Evolutionary conservation across 352 stramenopile genomes (phyloP).

Genomic region (Aphanomyces cochlioides): DNA sequence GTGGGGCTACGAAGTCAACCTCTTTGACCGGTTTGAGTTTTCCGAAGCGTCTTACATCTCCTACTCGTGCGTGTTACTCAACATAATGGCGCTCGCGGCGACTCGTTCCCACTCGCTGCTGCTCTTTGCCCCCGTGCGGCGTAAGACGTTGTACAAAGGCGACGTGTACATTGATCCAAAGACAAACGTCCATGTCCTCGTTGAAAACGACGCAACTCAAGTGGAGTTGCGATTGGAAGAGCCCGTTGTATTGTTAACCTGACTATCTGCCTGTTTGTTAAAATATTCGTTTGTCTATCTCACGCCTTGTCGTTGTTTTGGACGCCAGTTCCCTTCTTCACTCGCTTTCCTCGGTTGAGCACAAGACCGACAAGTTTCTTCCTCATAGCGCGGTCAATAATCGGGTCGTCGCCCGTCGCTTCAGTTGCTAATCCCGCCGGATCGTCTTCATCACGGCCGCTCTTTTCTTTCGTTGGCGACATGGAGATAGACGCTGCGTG

Average conservation of each 20-base stretch:
- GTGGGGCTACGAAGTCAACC: conserved; percentile 17
- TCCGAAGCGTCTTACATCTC: conserved; percentile 4
- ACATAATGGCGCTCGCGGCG: not conserved
- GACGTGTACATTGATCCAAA: conserved; percentile 23
- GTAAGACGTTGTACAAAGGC: not conserved
- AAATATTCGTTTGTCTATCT: not conserved
- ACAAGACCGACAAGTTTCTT: conserved; percentile 82
- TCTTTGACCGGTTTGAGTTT: not conserved
- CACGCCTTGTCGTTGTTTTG: conserved; percentile 12
- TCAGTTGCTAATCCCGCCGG: not conserved
- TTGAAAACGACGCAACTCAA: not conserved
- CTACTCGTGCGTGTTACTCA: not conserved
- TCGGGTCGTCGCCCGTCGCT: conserved; percentile 44
- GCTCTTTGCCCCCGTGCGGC: not conserved
- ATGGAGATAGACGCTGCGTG: not conserved
- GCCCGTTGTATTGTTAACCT: not conserved
- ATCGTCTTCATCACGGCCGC: conserved; percentile 32
- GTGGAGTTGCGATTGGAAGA: conserved; percentile 3
- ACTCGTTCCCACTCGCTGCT: not conserved
- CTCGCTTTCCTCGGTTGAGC: conserved; percentile 69
- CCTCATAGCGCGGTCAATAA: conserved; percentile 73
- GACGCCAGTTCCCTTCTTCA: conserved; percentile 45
- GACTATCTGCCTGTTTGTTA: not conserved
- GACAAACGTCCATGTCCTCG: conserved; percentile 19
- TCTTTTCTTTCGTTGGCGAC: conserved; percentile 16